Conservation (phyloP, 1,284 basidiomycete genomes). For the Paramarasmius palmivorus region DNA sequence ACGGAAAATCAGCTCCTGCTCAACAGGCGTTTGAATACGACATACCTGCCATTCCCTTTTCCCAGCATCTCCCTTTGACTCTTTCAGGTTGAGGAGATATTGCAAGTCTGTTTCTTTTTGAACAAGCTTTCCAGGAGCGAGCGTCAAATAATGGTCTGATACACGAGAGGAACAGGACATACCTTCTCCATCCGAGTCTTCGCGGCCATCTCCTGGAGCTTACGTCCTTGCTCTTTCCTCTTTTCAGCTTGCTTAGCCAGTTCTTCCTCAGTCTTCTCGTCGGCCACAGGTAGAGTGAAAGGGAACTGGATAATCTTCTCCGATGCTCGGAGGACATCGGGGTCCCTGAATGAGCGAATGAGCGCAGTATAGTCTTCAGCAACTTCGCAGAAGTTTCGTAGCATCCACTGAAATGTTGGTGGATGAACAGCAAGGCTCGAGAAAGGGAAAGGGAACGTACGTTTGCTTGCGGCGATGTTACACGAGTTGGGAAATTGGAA, state of each 20-base stretch:
- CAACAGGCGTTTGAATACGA: slow-evolving; percentile 5
- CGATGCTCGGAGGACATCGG: slow-evolving; percentile 60
- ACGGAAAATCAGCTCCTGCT: not conserved
- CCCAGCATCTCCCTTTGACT: slow-evolving; percentile 63
- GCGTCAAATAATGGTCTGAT: not conserved
- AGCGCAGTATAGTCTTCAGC: slow-evolving; percentile 76
- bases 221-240: slow-evolving; percentile 81
- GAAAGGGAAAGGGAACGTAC: slow-evolving; percentile 34
- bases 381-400: slow-evolving; percentile 87
- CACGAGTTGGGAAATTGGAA: slow-evolving; percentile 77
- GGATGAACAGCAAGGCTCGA: slow-evolving; percentile 3
- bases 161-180: slow-evolving; percentile 11
- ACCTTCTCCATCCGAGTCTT: slow-evolving; percentile 87
- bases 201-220: slow-evolving; percentile 92
- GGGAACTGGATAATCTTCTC: slow-evolving; percentile 88
- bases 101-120: slow-evolving; percentile 86
- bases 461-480: slow-evolving; percentile 55
- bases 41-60: slow-evolving; percentile 77
- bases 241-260: slow-evolving; percentile 76
- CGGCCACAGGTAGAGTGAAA: slow-evolving; percentile 64
- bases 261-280: slow-evolving; percentile 94
- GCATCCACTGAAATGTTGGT: slow-evolving; percentile 69
- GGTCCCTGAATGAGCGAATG: slow-evolving; percentile 65
- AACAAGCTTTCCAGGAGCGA: slow-evolving; percentile 47
- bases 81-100: slow-evolving; percentile 67